Evolutionary conservation across 164 flowering plant genomes (phyloP), one percentile per base, ranked within the genome.

Genomic region (Stephania japonica): DNA sequence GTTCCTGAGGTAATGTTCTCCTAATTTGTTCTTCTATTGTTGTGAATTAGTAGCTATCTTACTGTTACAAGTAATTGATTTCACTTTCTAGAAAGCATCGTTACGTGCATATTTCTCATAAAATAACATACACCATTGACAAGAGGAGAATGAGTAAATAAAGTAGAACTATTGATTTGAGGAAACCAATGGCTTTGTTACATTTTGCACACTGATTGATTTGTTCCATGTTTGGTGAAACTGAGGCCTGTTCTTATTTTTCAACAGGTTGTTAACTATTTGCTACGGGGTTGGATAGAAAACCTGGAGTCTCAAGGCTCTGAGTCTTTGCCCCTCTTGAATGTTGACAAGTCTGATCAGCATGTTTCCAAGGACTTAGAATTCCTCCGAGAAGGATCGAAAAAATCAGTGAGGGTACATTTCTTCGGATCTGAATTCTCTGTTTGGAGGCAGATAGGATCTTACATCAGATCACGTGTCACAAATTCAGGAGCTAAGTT

Each of bases 241-340:
- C n/a, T n/a, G n/a, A n/a, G n/a, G 61, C 70, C 26, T 61, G 43
- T 70, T 6, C 43, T 72, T 42, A 14, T 25, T 72, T 42, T 43
- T 61, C 49, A 75, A 69, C 86, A 94, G 97, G 97, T 92, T 5
- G 92, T 92, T 77, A 94, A 94, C 72, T 90, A 80, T 80, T 83
- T 94, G 69, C 80, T 94, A 38, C 97, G 97, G 6, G 99, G 99
- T 42, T 94, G 99, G 99, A 90, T 94, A 41, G 80, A 74, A 71
- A 88, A 82, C 85, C 81, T 89, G 42, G 99, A 94, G 78, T 82
- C 94, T 18, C 69, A 84, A 6, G 93, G 92, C 42, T 81, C 83
- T 24, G 75, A 81, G 43, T 76, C 73, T 67, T 75, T 94, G 73
- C 97, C 97, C 74, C 83, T 94, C 65, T 87, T 94, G 56, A 94